Percentiles rank a stretch among this genome's conserved stretches.
Evolutionary conservation across 768 basidiomycete genomes (phyloP).

Genomic region (Suillus plorans): DNA sequence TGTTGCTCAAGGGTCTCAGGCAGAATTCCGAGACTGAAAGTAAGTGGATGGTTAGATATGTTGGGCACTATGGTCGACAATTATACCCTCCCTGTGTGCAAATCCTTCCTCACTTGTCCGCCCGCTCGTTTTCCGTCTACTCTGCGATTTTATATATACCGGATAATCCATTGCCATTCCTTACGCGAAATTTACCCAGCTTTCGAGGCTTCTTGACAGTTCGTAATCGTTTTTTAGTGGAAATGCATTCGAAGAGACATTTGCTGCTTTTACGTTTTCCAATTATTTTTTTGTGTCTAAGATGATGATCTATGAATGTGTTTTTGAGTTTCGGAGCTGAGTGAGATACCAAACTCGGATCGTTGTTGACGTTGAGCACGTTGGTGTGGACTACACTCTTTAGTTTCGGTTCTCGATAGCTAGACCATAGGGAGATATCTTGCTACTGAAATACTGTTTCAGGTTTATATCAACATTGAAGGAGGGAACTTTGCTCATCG

Average conservation of each 20-base stretch:
- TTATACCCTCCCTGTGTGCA: slow-evolving; percentile 34
- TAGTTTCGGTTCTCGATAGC: not conserved
- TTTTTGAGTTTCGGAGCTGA: not conserved
- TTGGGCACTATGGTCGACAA: slow-evolving; percentile 27
- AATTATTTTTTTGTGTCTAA: not conserved
- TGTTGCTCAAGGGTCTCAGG: slow-evolving; percentile 83
- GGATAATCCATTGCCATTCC: slow-evolving; percentile 39
- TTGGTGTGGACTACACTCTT: not conserved
- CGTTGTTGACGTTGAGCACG: not conserved
- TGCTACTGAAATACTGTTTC: not conserved
- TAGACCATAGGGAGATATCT: not conserved
- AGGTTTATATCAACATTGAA: not conserved
- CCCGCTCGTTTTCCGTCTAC: slow-evolving; percentile 34
- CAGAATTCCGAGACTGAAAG: slow-evolving; percentile 71
- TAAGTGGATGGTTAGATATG: slow-evolving; percentile 20
- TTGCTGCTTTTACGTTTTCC: not conserved
- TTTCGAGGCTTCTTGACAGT: slow-evolving; percentile 25
- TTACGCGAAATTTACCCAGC: slow-evolving; percentile 27
- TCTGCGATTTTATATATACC: slow-evolving; percentile 31
- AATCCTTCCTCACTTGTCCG: slow-evolving; percentile 36
- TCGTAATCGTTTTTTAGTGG: slow-evolving; percentile 20
- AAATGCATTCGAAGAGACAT: slow-evolving; percentile 8
- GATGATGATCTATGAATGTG: not conserved
- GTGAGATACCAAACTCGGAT: not conserved
- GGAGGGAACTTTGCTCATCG: not conserved